Conservation (phyloP, 1,284 basidiomycete species). For the Heterobasidion occidentale region DNA sequence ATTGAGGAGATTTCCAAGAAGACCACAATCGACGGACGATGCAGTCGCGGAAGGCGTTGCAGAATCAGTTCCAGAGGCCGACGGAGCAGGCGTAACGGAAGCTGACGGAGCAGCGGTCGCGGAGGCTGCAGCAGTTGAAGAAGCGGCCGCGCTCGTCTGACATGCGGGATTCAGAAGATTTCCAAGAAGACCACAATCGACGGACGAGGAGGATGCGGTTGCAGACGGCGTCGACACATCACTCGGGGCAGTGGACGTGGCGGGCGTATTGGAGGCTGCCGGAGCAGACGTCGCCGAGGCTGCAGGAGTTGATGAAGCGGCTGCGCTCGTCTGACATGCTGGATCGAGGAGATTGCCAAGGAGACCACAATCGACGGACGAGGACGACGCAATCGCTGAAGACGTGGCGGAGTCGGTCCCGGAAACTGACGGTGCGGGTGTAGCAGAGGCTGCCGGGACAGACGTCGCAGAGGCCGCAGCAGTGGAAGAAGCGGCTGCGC, state of each 20-base stretch:
- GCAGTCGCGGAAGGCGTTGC: slow-evolving; percentile 8
- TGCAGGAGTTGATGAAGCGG: background rate
- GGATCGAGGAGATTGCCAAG: background rate
- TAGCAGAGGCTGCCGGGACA: background rate
- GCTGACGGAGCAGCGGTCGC: background rate
- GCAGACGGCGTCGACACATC: background rate
- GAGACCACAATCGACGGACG: background rate
- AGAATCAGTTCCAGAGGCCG: slow-evolving; percentile 3
- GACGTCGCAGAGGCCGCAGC: background rate
- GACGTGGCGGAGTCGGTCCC: slow-evolving; percentile 1
- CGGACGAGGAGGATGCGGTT: background rate
- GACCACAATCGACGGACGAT: slow-evolving; percentile 6
- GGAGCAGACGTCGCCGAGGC: background rate
- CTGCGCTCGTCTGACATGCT: slow-evolving; percentile 3
- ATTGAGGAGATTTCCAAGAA: slow-evolving; percentile 13
- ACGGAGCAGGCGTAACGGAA: slow-evolving; percentile 2
- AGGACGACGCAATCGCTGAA: background rate
- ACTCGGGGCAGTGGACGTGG: background rate
- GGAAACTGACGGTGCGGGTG: background rate
- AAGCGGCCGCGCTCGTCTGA: background rate
- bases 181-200: background rate
- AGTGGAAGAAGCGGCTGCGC: background rate
- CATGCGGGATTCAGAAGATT: background rate
- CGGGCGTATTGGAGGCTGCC: background rate
- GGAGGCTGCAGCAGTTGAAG: background rate